phyloP scores from a whole-genome alignment of 352 stramenopile species.

The Globisporangium yorkense region DNA sequence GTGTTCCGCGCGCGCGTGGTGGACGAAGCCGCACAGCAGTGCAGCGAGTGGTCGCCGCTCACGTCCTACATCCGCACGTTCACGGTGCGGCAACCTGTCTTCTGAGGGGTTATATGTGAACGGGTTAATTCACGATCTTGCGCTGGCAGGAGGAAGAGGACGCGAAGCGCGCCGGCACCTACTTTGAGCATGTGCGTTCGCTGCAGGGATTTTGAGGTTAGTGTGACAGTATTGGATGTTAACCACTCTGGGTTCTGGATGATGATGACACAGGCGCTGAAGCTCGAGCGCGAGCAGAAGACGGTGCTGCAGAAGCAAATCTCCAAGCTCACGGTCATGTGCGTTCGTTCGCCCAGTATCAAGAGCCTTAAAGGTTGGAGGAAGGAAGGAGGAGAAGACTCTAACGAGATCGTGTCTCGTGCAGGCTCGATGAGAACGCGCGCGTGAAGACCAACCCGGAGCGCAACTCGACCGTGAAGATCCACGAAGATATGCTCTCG shows the following conservation, averaged over 20 bases:
- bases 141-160: conserved; percentile 63
- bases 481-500: conserved; percentile 82
- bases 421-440: conserved; percentile 43
- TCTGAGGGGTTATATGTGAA: background rate
- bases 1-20: conserved; percentile 74
- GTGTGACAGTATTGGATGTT: background rate
- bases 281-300: conserved; percentile 77
- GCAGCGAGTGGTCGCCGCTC: conserved; percentile 72
- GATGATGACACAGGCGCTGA: conserved; percentile 36
- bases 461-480: conserved; percentile 38
- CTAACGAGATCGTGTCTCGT: background rate
- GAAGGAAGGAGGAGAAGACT: too few relatives aligned
- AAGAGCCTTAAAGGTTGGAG: too few relatives aligned
- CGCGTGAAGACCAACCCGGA: conserved; percentile 23
- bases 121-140: background rate
- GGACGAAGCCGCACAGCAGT: conserved; percentile 48
- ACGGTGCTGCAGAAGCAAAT: conserved; percentile 65
- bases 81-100: conserved; percentile 17
- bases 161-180: conserved; percentile 77
- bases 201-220: too few relatives aligned
- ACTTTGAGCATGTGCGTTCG: conserved; percentile 67
- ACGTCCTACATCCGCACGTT: conserved; percentile 76
- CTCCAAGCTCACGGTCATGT: conserved; percentile 73
- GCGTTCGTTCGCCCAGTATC: background rate
- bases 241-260: background rate